Evolutionary conservation across 768 basidiomycete genomes (phyloP).

Genomic region (Sporobolomyces phaffii): DNA sequence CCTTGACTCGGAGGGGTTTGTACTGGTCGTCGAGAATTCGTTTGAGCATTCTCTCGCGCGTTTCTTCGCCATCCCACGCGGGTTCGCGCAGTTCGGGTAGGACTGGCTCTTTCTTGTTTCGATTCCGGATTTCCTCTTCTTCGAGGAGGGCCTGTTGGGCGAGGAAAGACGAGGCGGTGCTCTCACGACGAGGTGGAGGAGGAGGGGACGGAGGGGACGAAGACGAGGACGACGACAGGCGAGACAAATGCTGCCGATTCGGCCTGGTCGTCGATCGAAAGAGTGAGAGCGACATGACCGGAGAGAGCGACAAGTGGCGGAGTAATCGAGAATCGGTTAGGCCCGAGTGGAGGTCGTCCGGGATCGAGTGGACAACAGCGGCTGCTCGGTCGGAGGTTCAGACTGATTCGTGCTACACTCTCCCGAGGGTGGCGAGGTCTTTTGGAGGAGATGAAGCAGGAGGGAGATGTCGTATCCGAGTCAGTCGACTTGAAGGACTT

Average conservation of each 20-base stretch:
- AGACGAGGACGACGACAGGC: neutral
- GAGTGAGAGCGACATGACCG: neutral
- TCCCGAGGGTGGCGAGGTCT: no score
- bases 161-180: slow-evolving; percentile 41
- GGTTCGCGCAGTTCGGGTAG: slow-evolving; percentile 48
- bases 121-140: slow-evolving; percentile 45
- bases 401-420: no score
- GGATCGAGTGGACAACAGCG: no score
- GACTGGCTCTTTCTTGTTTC: slow-evolving; percentile 25
- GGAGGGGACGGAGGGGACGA: neutral
- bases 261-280: neutral
- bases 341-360: neutral
- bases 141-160: slow-evolving; percentile 53
- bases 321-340: neutral
- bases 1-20: slow-evolving; percentile 75
- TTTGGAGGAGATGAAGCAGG: no score
- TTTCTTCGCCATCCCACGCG: slow-evolving; percentile 76
- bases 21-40: slow-evolving; percentile 83
- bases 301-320: neutral
- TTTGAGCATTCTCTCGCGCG: slow-evolving; percentile 61
- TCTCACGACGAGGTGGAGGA: neutral
- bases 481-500: no score
- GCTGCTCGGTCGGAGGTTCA: no score
- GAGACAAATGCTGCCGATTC: neutral
- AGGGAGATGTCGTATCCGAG: no score